Percentiles rank a stretch among this genome's conserved stretches.
Conservation (phyloP, 2,329 filamentous ascomycete species). For the Pseudocercospora macadamiae region DNA sequence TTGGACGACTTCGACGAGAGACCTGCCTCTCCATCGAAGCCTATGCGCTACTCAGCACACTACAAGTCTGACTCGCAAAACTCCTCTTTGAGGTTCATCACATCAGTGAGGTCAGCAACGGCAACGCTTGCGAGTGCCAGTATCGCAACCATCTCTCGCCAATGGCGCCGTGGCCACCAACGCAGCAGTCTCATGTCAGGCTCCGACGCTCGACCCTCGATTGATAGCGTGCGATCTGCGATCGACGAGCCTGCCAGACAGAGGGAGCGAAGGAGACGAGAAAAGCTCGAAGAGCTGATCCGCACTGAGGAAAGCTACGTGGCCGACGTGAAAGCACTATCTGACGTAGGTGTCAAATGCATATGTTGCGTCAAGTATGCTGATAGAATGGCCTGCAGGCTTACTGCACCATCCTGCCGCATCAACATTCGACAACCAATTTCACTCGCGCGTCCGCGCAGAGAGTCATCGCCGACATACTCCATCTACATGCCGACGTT, state of each 20-base stretch:
- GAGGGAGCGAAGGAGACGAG: constrained; percentile 73
- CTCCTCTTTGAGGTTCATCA: constrained; percentile 78
- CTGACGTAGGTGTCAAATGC: constrained; percentile 65
- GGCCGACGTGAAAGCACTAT: constrained; percentile 80
- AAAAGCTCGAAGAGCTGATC: constrained; percentile 82
- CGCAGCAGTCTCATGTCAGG: constrained; percentile 61
- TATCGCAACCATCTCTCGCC: constrained; percentile 64
- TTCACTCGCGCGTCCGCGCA: constrained; percentile 36
- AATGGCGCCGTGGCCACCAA: constrained; percentile 63
- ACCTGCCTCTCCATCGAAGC: constrained; percentile 17
- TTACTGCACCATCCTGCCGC: constrained; percentile 47
- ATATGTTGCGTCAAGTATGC: neutral
- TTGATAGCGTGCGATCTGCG: constrained; percentile 57
- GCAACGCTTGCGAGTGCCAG: constrained; percentile 76
- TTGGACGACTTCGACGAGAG: constrained; percentile 40
- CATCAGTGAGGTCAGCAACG: constrained; percentile 79
- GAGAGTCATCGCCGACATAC: constrained; percentile 63
- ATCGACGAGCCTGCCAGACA: constrained; percentile 71
- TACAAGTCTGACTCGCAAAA: constrained; percentile 61
- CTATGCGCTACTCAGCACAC: constrained; percentile 31
- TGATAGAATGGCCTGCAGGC: constrained; percentile 33
- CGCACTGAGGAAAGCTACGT: constrained; percentile 87
- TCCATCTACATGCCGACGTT: constrained; percentile 81
- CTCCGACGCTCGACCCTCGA: constrained; percentile 66
- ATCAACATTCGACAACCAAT: constrained; percentile 30